Conservation (phyloP, 345 rosid species). For the Melaleuca alternifolia region DNA sequence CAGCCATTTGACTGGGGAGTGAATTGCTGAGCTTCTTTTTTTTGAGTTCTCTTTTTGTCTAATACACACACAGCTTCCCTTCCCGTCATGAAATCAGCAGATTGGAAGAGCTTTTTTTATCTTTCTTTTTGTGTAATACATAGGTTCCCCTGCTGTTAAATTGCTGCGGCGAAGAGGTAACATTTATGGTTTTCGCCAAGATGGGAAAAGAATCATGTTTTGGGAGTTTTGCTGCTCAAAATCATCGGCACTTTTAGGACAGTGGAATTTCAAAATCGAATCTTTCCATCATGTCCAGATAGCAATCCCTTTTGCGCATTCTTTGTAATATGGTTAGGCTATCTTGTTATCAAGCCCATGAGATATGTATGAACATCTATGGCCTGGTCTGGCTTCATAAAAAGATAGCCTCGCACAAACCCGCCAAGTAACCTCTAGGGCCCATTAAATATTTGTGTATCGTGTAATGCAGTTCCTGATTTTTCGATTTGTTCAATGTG, state of each 20-base stretch:
- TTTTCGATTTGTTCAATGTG: too few relatives aligned
- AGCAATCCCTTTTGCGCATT: background rate
- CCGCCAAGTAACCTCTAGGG: background rate
- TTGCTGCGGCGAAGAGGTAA: background rate
- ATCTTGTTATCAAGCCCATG: too few relatives aligned
- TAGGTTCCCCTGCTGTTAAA: background rate
- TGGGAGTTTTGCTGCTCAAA: background rate
- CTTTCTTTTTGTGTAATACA: background rate
- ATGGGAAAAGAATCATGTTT: background rate
- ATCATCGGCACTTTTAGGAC: background rate
- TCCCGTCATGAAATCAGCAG: background rate
- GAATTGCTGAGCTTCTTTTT: slow-evolving; percentile 33
- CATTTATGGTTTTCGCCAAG: background rate
- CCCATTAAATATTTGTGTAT: too few relatives aligned
- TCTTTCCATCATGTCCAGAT: background rate
- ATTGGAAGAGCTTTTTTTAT: background rate
- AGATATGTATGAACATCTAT: background rate
- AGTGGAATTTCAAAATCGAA: background rate
- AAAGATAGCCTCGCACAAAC: background rate
- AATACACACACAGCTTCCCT: background rate
- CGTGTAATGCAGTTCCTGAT: too few relatives aligned
- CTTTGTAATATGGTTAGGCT: background rate
- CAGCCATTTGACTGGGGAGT: slow-evolving; percentile 74
- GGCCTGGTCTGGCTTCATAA: background rate
- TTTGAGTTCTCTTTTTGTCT: background rate